Base-by-base conservation (phyloP, 306 rosid genomes). In the Aeschynomene evenia region DNA sequence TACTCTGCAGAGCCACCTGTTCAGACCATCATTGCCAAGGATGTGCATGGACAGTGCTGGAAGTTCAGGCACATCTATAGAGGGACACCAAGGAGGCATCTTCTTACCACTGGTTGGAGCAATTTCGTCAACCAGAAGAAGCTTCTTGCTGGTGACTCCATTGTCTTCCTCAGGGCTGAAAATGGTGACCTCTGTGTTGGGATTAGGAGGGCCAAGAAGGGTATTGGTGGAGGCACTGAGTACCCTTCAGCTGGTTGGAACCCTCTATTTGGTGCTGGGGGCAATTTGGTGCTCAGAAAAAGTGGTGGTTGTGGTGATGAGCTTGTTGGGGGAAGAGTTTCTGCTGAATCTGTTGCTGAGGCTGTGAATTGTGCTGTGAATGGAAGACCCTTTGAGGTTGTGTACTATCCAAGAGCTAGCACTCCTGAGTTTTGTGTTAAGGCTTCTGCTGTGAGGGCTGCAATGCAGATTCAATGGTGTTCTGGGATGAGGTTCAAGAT, bases 71-170 rank as follows among this genome's bases (percentile, higher is more conserved):
- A 95, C 68, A 95, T 95, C 18, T 95, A 95, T 62, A 84, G 99
- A 77, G 99, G 99, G 31, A 95, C 99, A 18, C 99, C 99, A 4
- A 89, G 99, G 43, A 89, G 99, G 53, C 99, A 95, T 61, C 96
- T 95, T 49, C 66, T 95, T 81, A 95, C 99, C 15, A 95, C 97
- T 1, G 99, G 99, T 36, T 95, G 99, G 99, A 95, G 97, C 73
- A 89, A 86, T 83, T 95, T 95, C 52, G 99, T 95, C 73, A 95
- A 95, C 79, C 88, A 83, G 55, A 95, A 95, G 86, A 91, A 86
- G 79, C 99, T 95, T 77, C 96, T 91, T 77, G 99, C 99, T 18
- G 99, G 99, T 45, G 99, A 95, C 73, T 89, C 99, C 0, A 84
- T 95, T 52, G 97, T 95, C 70, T 95, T 95, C 53, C 73, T 95